Conservation (phyloP, 2,329 filamentous ascomycete genomes). For the Apiospora hydei region DNA sequence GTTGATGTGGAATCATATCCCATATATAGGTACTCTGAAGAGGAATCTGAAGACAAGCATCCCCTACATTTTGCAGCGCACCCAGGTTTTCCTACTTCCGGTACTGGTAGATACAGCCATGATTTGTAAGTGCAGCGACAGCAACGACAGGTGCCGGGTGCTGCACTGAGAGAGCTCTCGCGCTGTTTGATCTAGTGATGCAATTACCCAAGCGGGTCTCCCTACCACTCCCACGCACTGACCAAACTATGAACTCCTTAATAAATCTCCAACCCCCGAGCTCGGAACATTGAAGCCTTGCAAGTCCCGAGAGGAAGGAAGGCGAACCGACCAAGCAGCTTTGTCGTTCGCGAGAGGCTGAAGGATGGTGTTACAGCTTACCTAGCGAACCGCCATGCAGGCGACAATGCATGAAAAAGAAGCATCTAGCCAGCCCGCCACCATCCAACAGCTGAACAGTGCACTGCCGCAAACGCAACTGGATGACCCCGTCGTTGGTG, state of each 20-base stretch:
- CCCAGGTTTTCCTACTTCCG: neutral
- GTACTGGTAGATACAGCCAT: neutral
- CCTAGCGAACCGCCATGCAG: neutral
- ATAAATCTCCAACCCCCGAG: neutral
- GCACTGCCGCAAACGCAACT: neutral
- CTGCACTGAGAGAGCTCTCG: neutral
- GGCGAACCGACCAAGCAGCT: neutral
- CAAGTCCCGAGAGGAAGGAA: neutral
- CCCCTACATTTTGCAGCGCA: too few species aligned
- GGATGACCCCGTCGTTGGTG: neutral
- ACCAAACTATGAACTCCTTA: neutral
- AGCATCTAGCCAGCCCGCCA: neutral
- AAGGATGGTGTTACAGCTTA: neutral
- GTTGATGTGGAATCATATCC: too few species aligned
- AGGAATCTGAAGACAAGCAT: too few species aligned
- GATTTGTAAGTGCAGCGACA: neutral
- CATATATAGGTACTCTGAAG: too few species aligned
- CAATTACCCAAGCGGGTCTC: neutral
- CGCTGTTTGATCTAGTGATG: neutral
- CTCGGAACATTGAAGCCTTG: neutral
- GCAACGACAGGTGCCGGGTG: neutral
- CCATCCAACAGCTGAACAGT: neutral
- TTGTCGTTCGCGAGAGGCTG: neutral
- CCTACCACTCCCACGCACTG: neutral
- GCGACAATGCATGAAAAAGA: constrained; percentile 5